A percentile compares a stretch with the other conserved stretches of the same genome.
These are phyloP conservation scores for Kuraishia floccosa DNA, from an alignment of 805 yeast species.

Conservation along the genomic window DNA sequence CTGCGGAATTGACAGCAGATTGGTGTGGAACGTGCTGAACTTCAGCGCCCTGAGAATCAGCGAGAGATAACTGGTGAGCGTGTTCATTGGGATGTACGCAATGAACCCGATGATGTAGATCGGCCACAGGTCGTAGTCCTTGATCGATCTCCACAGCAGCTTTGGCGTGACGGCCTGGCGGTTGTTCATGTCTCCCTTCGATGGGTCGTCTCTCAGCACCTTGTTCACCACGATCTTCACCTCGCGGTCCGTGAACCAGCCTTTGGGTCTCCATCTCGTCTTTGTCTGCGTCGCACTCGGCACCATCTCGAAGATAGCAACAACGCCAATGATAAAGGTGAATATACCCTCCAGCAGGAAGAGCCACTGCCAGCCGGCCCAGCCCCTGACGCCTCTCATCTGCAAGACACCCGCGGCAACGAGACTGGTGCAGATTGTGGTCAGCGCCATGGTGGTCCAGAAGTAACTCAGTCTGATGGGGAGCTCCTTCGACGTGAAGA, in stretches of 20 bases:
- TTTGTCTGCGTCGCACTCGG: constrained; percentile 21
- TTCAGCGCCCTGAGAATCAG: constrained; percentile 37
- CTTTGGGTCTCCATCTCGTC: constrained; percentile 14
- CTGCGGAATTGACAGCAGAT: constrained; percentile 40
- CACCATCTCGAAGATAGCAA: constrained; percentile 17
- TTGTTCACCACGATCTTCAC: constrained; percentile 47
- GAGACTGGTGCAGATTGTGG: constrained; percentile 32
- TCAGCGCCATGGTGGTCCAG: constrained; percentile 42
- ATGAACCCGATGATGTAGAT: constrained; percentile 34
- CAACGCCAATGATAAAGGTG: constrained; percentile 40
- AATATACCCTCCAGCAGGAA: constrained; percentile 53
- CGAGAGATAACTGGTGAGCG: constrained; percentile 32
- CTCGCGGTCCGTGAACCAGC: constrained; percentile 40
- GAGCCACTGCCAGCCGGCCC: constrained; percentile 55
- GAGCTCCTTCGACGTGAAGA: constrained; percentile 48
- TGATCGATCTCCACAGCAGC: constrained; percentile 25
- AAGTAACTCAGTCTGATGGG: constrained; percentile 48
- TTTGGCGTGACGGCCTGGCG: constrained; percentile 35
- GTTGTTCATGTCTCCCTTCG: constrained; percentile 55
- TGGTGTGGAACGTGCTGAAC: constrained; percentile 39
- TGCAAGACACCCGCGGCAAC: no score
- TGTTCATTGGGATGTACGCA: constrained; percentile 23
- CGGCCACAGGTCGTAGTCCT: constrained; percentile 47
- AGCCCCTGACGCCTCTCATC: constrained; percentile 31
- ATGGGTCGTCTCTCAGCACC: constrained; percentile 51